phyloP scores from a whole-genome alignment of 192 early-diverging fungal genomes.

The Polychytrium aggregatum region DNA sequence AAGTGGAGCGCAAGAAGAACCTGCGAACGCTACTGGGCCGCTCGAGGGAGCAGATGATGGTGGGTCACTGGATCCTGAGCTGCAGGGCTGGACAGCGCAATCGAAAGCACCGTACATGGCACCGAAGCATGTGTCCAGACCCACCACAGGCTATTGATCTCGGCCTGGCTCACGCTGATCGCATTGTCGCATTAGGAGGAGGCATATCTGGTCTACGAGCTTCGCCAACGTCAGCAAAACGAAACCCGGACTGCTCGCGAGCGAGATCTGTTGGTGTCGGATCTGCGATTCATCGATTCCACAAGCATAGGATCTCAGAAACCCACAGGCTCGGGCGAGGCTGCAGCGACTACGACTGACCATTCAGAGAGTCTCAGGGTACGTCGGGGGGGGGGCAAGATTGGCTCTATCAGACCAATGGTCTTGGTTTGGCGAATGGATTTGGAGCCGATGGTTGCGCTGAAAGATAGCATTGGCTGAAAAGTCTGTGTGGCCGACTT shows the following conservation, averaged over 20 bases:
- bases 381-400: neutral
- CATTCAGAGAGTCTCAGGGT: conserved; percentile 3
- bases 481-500: too few relatives aligned
- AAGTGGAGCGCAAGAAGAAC: conserved; percentile 72
- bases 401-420: neutral
- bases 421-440: too few relatives aligned
- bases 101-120: neutral
- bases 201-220: conserved; percentile 66
- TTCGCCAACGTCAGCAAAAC: conserved; percentile 68
- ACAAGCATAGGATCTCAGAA: neutral
- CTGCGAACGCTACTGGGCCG: conserved; percentile 59
- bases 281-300: conserved; percentile 32
- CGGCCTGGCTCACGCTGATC: neutral
- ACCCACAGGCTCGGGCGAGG: neutral
- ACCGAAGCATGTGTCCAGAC: neutral
- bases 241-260: conserved; percentile 65
- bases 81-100: too few relatives aligned
- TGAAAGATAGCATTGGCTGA: too few relatives aligned
- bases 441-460: too few relatives aligned
- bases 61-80: neutral
- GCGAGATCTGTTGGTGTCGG: conserved; percentile 63
- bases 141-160: neutral
- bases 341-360: conserved; percentile 2
- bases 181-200: conserved; percentile 45
- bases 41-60: conserved; percentile 63